A percentile compares a stretch with the other conserved stretches of the same genome.
These are phyloP conservation scores for Fusarium longipes DNA, from an alignment of 2,329 filamentous ascomycete species.

Conservation along the genomic window DNA sequence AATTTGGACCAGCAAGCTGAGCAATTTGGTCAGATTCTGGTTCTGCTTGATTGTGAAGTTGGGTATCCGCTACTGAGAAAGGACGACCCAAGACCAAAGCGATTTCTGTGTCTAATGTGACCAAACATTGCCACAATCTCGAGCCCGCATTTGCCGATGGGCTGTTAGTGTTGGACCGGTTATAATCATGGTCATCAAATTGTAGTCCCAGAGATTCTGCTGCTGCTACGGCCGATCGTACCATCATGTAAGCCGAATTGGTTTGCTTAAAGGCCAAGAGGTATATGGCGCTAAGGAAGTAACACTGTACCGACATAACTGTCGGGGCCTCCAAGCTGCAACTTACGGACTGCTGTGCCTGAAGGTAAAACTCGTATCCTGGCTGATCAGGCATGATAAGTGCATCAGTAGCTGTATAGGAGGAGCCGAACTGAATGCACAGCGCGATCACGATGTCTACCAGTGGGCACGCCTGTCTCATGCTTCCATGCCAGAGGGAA, in stretches of 20 bases:
- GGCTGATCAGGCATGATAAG: slow-evolving; percentile 55
- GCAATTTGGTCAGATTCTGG: slow-evolving; percentile 28
- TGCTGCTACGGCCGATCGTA: slow-evolving; percentile 28
- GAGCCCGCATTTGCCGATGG: not conserved
- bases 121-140: slow-evolving; percentile 39
- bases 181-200: not conserved
- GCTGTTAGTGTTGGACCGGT: not conserved
- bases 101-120: slow-evolving; percentile 34
- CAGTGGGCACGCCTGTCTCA: slow-evolving; percentile 59
- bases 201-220: slow-evolving; percentile 40
- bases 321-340: slow-evolving; percentile 58
- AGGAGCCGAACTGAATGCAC: slow-evolving; percentile 60
- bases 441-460: slow-evolving; percentile 64
- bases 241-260: slow-evolving; percentile 36
- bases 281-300: slow-evolving; percentile 59
- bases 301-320: slow-evolving; percentile 59
- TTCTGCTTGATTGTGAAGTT: not conserved
- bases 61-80: slow-evolving; percentile 14
- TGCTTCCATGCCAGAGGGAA: slow-evolving; percentile 34
- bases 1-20: slow-evolving; percentile 32
- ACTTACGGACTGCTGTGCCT: slow-evolving; percentile 56
- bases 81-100: slow-evolving; percentile 37
- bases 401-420: slow-evolving; percentile 34
- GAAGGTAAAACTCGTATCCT: slow-evolving; percentile 55
- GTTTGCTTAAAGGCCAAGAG: slow-evolving; percentile 43